Evolutionary conservation across 768 basidiomycete genomes (phyloP), one percentile per base, ranked within the genome.

Genomic region (Macrolepiota dolichaula): DNA sequence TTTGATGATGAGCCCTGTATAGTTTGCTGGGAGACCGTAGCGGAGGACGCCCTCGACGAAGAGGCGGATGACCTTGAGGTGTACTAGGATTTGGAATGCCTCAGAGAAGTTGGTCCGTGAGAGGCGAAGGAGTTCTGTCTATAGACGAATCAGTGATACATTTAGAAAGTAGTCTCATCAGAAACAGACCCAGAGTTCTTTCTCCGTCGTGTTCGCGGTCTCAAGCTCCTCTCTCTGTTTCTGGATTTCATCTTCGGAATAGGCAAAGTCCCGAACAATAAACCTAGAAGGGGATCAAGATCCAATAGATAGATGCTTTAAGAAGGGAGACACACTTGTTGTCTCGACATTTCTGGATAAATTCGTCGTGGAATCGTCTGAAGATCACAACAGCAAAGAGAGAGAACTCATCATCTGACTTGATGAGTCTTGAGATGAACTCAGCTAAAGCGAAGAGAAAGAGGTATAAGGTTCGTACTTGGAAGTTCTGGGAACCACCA

Each of bases 81-180:
- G 97, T 0, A 96, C 92, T 19, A 98, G 81, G 55, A 96, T 80
- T 72, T 98, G 93, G 77, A 95, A 94, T 4, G 95, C 88, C 77
- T 99, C 97, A 0, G 95, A 96, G 73, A 98, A 99, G 75, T 96
- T 98, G 55, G 93, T 97, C 57, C 97, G 83, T 38, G 96, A 88
- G 38, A 98, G 73, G 67, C 92, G 85, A 25, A 99, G 79, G 0
- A 99, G 83, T 66, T 99, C 96, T 27, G 94, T 92, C 96, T 98
- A 66, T 44, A 22, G n/a, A 15, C 22, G 22, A 37, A 22, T 32
- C 17, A 40, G 37, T 51, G 37, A 36, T 55, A 44, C 35, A 40
- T 59, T 24, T 24, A 40, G 19, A 64, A 59, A 15, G 17, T 22
- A 37, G 17, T 38, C 37, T 38, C 19, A 47, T 29, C 11, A 40